Evolutionary conservation across 2,329 filamentous ascomycete genomes (phyloP).

Genomic region (Blumeria graminis): DNA sequence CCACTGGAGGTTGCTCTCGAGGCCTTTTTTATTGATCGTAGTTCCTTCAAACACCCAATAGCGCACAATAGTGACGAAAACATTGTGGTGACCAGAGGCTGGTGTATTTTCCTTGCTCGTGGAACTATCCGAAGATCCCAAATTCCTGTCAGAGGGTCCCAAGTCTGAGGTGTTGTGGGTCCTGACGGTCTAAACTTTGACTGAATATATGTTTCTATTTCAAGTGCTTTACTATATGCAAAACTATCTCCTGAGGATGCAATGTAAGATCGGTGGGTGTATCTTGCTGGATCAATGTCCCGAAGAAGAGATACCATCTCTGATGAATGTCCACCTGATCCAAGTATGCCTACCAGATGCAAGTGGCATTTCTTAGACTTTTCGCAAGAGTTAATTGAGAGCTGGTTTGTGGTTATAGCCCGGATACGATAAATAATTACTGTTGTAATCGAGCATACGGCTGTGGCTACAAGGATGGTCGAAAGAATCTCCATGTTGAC

Average conservation of each 20-base stretch:
- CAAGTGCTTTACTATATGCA: conserved; percentile 35
- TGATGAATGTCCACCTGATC: conserved; percentile 80
- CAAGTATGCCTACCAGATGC: conserved; percentile 60
- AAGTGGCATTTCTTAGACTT: conserved; percentile 17
- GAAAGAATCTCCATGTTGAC: no score
- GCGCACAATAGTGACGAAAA: conserved; percentile 42
- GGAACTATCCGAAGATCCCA: conserved; percentile 36
- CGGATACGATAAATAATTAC: no score
- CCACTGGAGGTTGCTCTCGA: conserved; percentile 14
- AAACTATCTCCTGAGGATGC: conserved; percentile 53
- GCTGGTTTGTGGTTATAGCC: no score
- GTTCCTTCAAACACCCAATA: conserved; percentile 31
- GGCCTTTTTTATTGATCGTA: conserved; percentile 18
- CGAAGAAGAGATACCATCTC: conserved; percentile 78
- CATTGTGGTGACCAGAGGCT: conserved; percentile 50
- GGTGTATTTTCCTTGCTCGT: conserved; percentile 61
- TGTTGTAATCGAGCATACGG: no score
- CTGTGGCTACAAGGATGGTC: no score
- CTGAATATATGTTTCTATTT: conserved; percentile 30
- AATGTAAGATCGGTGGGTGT: conserved; percentile 49
- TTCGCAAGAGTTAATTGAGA: not conserved
- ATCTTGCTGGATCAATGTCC: conserved; percentile 25
- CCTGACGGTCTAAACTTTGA: conserved; percentile 5
- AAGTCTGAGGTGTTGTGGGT: conserved; percentile 5
- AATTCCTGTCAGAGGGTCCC: conserved; percentile 7